Percentiles rank a stretch among this genome's conserved stretches.
phyloP scores from a whole-genome alignment of 768 basidiomycete genomes.

The Russula olivacea region DNA sequence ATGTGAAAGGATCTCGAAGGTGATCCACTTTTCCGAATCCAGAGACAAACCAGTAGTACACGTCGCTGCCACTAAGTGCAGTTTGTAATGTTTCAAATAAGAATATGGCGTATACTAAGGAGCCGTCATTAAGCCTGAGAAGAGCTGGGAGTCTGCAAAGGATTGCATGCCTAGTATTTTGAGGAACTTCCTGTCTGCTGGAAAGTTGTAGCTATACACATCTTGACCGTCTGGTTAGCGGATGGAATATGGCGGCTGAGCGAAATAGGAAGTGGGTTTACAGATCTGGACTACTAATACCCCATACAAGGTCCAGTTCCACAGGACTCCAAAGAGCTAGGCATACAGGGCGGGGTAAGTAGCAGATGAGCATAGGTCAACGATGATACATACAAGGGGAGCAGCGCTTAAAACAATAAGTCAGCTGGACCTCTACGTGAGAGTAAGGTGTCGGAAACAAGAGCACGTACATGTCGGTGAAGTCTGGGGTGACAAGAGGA shows the following conservation, averaged over 20 bases:
- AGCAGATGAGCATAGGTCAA: neutral
- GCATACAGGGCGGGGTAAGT: neutral
- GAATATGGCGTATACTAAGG: constrained; percentile 4
- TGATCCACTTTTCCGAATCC: constrained; percentile 6
- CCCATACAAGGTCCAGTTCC: constrained; percentile 14
- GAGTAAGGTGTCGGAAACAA: too few relatives aligned
- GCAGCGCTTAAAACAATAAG: neutral
- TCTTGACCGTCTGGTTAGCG: neutral
- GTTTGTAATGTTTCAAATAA: constrained; percentile 8
- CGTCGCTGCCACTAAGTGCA: neutral
- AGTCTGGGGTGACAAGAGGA: neutral
- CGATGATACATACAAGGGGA: neutral
- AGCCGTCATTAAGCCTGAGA: neutral
- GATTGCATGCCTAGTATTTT: constrained; percentile 4
- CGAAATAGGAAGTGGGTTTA: neutral
- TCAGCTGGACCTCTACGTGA: neutral
- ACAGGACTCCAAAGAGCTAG: constrained; percentile 8
- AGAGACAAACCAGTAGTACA: constrained; percentile 12
- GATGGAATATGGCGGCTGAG: too few relatives aligned
- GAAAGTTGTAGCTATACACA: constrained; percentile 17
- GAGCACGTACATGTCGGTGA: constrained; percentile 5
- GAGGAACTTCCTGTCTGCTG: neutral
- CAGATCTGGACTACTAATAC: constrained; percentile 12
- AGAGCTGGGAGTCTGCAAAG: neutral
- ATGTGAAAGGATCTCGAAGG: neutral